These are phyloP conservation scores for Diatrype stigma DNA, from an alignment of 2,329 filamentous ascomycete species.

Conservation along the genomic window DNA sequence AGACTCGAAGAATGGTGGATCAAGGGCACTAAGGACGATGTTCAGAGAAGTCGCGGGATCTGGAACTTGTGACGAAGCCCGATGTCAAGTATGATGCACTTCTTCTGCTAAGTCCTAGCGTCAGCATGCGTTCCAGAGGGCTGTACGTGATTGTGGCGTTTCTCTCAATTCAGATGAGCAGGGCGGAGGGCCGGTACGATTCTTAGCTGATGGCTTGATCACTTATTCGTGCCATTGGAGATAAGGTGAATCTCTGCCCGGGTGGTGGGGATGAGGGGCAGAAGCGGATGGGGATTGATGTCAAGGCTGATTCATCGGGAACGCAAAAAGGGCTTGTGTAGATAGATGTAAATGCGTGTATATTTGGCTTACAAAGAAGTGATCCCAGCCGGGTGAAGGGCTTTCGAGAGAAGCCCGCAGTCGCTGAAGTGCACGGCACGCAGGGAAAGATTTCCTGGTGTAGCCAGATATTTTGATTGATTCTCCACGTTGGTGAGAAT, in stretches of 20 bases:
- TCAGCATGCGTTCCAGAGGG: background rate
- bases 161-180: background rate
- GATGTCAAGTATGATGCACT: conserved; percentile 10
- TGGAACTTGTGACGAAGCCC: conserved; percentile 4
- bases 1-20: conserved; percentile 18
- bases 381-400: background rate
- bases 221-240: background rate
- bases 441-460: background rate
- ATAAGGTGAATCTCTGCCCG: background rate
- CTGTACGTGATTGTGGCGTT: background rate
- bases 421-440: background rate
- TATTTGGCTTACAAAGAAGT: conserved; percentile 1
- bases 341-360: background rate
- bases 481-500: background rate
- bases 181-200: background rate
- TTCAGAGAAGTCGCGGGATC: conserved; percentile 2
- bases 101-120: conserved; percentile 1
- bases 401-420: background rate
- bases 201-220: background rate
- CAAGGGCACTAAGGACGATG: conserved; percentile 15
- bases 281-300: background rate
- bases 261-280: background rate
- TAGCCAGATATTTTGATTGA: background rate
- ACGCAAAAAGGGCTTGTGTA: too few relatives aligned
- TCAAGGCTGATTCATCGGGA: background rate